These are phyloP conservation scores for Phyllosticta citrichinensis DNA, from an alignment of 2,329 filamentous ascomycete genomes.

Conservation along the genomic window DNA sequence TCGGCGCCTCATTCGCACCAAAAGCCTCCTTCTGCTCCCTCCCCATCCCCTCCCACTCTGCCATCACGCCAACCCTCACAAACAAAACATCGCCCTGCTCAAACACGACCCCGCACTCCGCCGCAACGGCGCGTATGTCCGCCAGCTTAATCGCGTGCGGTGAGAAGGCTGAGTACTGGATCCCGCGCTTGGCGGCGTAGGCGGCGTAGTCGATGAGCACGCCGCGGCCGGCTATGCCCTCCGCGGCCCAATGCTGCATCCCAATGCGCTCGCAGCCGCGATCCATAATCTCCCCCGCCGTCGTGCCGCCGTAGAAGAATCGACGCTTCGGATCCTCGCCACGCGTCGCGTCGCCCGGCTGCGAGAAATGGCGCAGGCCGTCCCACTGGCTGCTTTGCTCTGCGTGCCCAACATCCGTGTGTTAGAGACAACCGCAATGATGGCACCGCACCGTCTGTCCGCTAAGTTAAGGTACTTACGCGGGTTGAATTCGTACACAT, in stretches of 20 bases:
- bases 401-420: not conserved
- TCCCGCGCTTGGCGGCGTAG: conserved; percentile 4
- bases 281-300: conserved; percentile 15
- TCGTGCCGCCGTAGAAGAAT: conserved; percentile 17
- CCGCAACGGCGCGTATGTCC: conserved; percentile 12
- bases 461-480: conserved; percentile 3
- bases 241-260: conserved; percentile 9
- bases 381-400: conserved; percentile 28
- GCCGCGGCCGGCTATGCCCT: conserved; percentile 9
- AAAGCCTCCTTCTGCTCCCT: conserved; percentile 17
- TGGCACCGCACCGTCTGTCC: no score
- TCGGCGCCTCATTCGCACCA: conserved; percentile 17
- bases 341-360: conserved; percentile 20
- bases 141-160: conserved; percentile 12
- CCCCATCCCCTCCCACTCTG: conserved; percentile 20
- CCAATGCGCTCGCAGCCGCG: conserved; percentile 10
- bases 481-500: conserved; percentile 16
- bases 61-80: conserved; percentile 28
- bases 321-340: conserved; percentile 10
- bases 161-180: not conserved
- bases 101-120: conserved; percentile 10
- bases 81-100: conserved; percentile 22
- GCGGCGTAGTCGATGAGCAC: conserved; percentile 8
- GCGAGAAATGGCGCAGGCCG: conserved; percentile 26
- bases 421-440: not conserved